Conservation (phyloP, 441 rosid species). For the Rhodomyrtus psidioides region DNA sequence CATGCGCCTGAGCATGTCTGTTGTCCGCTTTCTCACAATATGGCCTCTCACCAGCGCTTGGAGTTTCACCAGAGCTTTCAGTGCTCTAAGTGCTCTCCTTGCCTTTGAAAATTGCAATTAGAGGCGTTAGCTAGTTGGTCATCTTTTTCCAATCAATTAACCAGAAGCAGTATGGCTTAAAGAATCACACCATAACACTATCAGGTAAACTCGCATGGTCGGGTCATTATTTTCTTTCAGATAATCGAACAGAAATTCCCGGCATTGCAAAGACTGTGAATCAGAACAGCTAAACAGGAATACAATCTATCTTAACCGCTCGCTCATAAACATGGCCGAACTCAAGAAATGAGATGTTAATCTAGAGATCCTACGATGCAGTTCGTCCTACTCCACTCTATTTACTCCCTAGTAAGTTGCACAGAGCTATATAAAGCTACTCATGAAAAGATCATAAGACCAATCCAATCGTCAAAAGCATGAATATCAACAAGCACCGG, state of each 20-base stretch:
- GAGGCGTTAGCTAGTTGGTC: background rate
- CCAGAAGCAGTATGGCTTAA: background rate
- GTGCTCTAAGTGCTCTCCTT: conserved; percentile 56
- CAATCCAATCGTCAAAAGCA: background rate
- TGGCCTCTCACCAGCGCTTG: conserved; percentile 68
- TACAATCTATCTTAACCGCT: background rate
- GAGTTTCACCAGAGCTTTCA: conserved; percentile 64
- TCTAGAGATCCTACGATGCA: background rate
- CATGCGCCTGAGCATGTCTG: conserved; percentile 60
- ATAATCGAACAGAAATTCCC: background rate
- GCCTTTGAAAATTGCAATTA: conserved; percentile 27
- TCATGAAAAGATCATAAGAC: background rate
- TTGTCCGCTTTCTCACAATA: conserved; percentile 58
- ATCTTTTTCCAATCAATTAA: background rate
- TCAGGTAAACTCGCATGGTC: background rate
- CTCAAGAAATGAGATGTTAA: background rate
- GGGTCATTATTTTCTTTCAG: background rate
- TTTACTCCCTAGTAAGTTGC: background rate
- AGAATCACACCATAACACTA: background rate
- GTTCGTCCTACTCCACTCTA: background rate
- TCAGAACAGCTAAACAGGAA: background rate
- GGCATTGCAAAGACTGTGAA: background rate
- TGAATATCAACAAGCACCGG: background rate
- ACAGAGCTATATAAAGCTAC: background rate
- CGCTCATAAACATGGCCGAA: background rate